These are phyloP conservation scores for Cladophialophora bantiana DNA, from an alignment of 2,329 filamentous ascomycete genomes.

Conservation along the genomic window DNA sequence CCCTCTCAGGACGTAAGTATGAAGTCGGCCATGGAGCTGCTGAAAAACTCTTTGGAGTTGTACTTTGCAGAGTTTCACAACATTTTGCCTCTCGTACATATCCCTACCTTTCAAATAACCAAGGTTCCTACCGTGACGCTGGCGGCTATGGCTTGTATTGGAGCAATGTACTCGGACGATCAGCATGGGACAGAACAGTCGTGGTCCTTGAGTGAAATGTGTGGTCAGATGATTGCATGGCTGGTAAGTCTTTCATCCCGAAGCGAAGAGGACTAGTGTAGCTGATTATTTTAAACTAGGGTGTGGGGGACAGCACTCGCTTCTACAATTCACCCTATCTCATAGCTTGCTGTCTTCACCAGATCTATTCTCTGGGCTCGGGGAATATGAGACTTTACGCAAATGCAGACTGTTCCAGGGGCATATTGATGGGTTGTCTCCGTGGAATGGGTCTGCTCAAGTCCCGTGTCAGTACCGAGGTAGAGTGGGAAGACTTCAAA, in stretches of 20 bases:
- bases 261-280: background rate
- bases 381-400: constrained; percentile 33
- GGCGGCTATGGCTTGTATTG: constrained; percentile 36
- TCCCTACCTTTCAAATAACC: constrained; percentile 32
- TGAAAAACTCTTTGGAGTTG: constrained; percentile 33
- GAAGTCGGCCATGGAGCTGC: constrained; percentile 29
- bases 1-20: constrained; percentile 27
- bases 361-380: constrained; percentile 34
- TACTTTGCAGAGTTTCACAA: constrained; percentile 33
- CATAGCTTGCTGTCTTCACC: constrained; percentile 24
- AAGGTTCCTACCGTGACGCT: constrained; percentile 32
- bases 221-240: constrained; percentile 34
- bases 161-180: constrained; percentile 35
- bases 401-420: constrained; percentile 33
- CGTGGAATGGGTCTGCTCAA: constrained; percentile 34
- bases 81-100: constrained; percentile 33
- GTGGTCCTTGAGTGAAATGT: constrained; percentile 33
- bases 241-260: constrained; percentile 17
- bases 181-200: constrained; percentile 33
- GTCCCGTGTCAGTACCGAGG: constrained; percentile 31
- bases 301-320: constrained; percentile 31
- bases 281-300: constrained; percentile 12
- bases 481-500: constrained; percentile 28
- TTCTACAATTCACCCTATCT: constrained; percentile 28
- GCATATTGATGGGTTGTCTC: constrained; percentile 33